These are phyloP conservation scores for Suhomyces pyralidae DNA, from an alignment of 805 yeast genomes.

Conservation along the genomic window DNA sequence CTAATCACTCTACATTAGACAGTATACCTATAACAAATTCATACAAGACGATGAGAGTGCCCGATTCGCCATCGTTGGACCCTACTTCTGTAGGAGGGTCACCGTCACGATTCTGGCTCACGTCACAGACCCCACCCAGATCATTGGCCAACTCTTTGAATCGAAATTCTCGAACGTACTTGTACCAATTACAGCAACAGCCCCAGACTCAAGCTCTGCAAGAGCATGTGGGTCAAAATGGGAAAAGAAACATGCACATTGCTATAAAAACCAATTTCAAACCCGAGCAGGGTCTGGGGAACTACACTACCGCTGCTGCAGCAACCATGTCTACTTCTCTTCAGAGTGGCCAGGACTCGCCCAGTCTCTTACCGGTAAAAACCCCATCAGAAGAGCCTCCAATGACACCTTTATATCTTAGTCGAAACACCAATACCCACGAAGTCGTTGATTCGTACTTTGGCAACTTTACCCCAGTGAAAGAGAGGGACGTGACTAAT, in stretches of 20 bases:
- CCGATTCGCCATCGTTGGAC: conserved; percentile 52
- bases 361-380: conserved; percentile 38
- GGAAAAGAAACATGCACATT: conserved; percentile 9
- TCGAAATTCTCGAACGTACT: conserved; percentile 16
- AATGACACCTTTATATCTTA: conserved; percentile 38
- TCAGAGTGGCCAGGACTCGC: conserved; percentile 14
- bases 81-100: conserved; percentile 54
- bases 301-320: conserved; percentile 8
- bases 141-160: conserved; percentile 22
- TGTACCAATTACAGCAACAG: conserved; percentile 15
- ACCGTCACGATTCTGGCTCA: conserved; percentile 53
- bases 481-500: background rate
- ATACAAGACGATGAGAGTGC: conserved; percentile 19
- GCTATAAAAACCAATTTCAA: conserved; percentile 2
- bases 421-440: conserved; percentile 1
- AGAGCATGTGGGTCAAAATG: background rate
- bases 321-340: background rate
- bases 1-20: conserved; percentile 19
- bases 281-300: background rate
- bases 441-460: conserved; percentile 11
- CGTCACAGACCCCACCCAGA: conserved; percentile 52
- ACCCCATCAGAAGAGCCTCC: conserved; percentile 43
- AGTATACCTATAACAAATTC: conserved; percentile 24
- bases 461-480: conserved; percentile 4
- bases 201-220: conserved; percentile 5